Base-by-base conservation (phyloP, 345 rosid genomes). In the Xanthoceras sorbifolium region DNA sequence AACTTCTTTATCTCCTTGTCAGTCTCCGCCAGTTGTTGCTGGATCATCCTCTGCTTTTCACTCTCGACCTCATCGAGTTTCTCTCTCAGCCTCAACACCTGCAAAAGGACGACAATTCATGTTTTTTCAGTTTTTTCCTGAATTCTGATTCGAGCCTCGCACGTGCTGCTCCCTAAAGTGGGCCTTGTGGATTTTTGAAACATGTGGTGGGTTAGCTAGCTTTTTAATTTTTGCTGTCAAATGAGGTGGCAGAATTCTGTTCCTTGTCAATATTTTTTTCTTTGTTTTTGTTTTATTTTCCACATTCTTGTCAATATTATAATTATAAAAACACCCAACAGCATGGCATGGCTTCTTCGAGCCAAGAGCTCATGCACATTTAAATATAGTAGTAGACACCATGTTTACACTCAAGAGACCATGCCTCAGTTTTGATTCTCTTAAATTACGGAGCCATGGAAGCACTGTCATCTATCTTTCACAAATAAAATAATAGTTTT, bases 61-160 rank as follows among this genome's bases (percentile, higher is more conserved):
- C 0, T 57, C 28, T 57, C 62, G 23, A 12, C 26, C 26, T n/a
- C 28, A 3, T 23, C 6, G 20, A 73, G 68, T 2, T 73, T 46
- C 4, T 87, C 90, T 6, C 84, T 88, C 57, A 94, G 86, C 78
- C 84, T 85, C 38, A 88, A 3, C 12, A 94, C 86, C 98, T 92
- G 74, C n/a, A 62, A 12, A 55, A 1, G 9, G 14, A 1, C n/a
- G n/a, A n/a, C n/a, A n/a, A n/a, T n/a, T n/a, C n/a, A n/a, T n/a
- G n/a, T n/a, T 38, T 38, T 38, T 10, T 5, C 6, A 57, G 18
- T 3, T 22, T 18, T 17, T 31, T n/a, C n/a, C n/a, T n/a, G n/a
- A n/a, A n/a, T n/a, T n/a, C n/a, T n/a, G n/a, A 15, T 5, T 14
- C 18, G 26, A 10, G 38, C 32, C 23, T 20, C 55, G 31, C 68